Evolutionary conservation across 345 rosid genomes (phyloP), one percentile per base, ranked within the genome.

Genomic region (Aquilaria sinensis): DNA sequence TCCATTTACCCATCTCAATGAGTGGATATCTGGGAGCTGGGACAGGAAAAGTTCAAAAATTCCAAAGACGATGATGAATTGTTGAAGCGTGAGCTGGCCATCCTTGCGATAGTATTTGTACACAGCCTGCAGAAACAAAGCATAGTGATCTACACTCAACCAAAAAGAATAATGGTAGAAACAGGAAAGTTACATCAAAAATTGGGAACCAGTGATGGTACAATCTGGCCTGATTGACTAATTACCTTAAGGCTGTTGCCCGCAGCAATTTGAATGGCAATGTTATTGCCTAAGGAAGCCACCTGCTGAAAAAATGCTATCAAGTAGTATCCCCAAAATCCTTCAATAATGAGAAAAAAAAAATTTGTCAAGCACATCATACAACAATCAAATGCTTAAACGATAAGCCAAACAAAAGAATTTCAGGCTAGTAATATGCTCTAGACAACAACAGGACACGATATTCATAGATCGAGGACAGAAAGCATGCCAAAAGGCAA

Each of bases 221-320:
- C 41, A n/a, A 11, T 9, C 23, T 5, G 47, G 47, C 23, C n/a
- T 62, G 37, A 23, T 37, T 56, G 62, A 60, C 72, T 29, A 12
- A 23, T 23, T 23, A 79, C 84, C 78, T 75, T 83, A 31, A 83
- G 79, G 68, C 87, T 75, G 72, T 79, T 80, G 6, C 84, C 87
- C 31, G 83, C 80, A 45, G 85, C 83, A 60, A 74, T 80, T 81
- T 83, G 83, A 70, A 83, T 71, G 58, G 83, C 80, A 41, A 78
- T 70, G 66, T 78, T 83, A 62, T 80, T 80, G 67, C 85, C 88
- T 67, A 80, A 51, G 14, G 85, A 83, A 71, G 88, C 88, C 10
- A 77, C 79, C 81, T 72, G 83, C 75, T 76, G 85, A 62, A 80
- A 80, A 60, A 76, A 76, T 33, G 82, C 83, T 64, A 78, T 53